Percentiles rank a stretch among this genome's conserved stretches.
Evolutionary conservation across 768 basidiomycete genomes (phyloP).

Genomic region (Boletus coccyginus): DNA sequence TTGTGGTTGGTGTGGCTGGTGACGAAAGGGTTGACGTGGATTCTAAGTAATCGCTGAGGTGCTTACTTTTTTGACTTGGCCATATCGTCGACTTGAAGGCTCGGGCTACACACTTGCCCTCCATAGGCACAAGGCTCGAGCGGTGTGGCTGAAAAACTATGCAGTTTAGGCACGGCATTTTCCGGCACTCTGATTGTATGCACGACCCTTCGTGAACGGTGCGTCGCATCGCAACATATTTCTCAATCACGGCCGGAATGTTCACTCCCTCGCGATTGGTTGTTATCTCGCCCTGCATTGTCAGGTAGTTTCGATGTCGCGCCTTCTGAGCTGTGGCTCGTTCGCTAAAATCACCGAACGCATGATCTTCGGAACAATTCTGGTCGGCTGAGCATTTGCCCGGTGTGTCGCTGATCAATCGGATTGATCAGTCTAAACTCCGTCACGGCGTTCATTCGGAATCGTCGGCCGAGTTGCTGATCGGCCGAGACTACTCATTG

Average conservation of each 20-base stretch:
- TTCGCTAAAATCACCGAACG: background rate
- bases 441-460: too few relatives aligned
- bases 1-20: conserved; percentile 93
- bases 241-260: too few relatives aligned
- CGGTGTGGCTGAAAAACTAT: conserved; percentile 36
- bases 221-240: too few relatives aligned
- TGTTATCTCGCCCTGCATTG: too few relatives aligned
- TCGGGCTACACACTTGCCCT: background rate
- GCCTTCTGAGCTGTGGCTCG: too few relatives aligned
- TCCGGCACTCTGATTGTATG: conserved; percentile 15
- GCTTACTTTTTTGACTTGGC: conserved; percentile 97
- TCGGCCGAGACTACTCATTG: conserved; percentile 12
- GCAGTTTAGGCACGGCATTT: conserved; percentile 23
- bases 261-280: too few relatives aligned
- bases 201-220: too few relatives aligned
- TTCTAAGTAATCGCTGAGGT: conserved; percentile 6
- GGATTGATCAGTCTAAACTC: too few relatives aligned
- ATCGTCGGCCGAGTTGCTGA: conserved; percentile 10
- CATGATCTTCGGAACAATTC: too few relatives aligned
- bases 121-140: background rate
- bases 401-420: too few relatives aligned
- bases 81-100: conserved; percentile 48
- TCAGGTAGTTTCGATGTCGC: too few relatives aligned
- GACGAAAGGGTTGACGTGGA: conserved; percentile 10
- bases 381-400: too few relatives aligned